phyloP scores from a whole-genome alignment of 768 basidiomycete genomes.

The Lentinula edodes region DNA sequence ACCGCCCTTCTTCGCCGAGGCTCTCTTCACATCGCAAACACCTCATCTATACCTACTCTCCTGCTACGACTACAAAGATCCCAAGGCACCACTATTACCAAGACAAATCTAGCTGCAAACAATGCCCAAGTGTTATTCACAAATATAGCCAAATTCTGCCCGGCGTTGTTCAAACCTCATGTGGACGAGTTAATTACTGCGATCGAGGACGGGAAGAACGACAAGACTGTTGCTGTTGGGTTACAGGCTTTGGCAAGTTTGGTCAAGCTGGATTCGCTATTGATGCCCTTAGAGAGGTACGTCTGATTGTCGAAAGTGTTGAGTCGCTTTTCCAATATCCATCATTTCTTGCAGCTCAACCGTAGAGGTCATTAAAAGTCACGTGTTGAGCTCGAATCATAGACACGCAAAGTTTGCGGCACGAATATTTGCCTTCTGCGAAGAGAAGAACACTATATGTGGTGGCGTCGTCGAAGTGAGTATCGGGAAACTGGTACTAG shows the following conservation, averaged over 20 bases:
- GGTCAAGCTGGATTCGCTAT: constrained; percentile 43
- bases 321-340: not conserved
- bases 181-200: constrained; percentile 71
- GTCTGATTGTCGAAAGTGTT: constrained; percentile 19
- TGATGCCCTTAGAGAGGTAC: constrained; percentile 63
- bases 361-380: constrained; percentile 55
- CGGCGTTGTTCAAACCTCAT: constrained; percentile 69
- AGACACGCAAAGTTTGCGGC: constrained; percentile 84
- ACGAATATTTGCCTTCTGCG: constrained; percentile 59
- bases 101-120: constrained; percentile 27
- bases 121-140: constrained; percentile 49
- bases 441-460: constrained; percentile 46
- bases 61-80: constrained; percentile 60
- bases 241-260: constrained; percentile 76
- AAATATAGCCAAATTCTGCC: constrained; percentile 69
- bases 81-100: constrained; percentile 26
- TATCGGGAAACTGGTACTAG: not conserved
- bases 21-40: constrained; percentile 72
- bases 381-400: constrained; percentile 51
- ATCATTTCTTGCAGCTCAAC: constrained; percentile 43
- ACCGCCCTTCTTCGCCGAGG: constrained; percentile 61
- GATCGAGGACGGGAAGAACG: constrained; percentile 55
- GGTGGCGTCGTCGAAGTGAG: constrained; percentile 60
- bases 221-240: constrained; percentile 52
- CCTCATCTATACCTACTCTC: constrained; percentile 79